Percentiles rank a stretch among this genome's conserved stretches.
Conservation (phyloP, 2,329 filamentous ascomycete species). For the Scytalidium lignicola region DNA sequence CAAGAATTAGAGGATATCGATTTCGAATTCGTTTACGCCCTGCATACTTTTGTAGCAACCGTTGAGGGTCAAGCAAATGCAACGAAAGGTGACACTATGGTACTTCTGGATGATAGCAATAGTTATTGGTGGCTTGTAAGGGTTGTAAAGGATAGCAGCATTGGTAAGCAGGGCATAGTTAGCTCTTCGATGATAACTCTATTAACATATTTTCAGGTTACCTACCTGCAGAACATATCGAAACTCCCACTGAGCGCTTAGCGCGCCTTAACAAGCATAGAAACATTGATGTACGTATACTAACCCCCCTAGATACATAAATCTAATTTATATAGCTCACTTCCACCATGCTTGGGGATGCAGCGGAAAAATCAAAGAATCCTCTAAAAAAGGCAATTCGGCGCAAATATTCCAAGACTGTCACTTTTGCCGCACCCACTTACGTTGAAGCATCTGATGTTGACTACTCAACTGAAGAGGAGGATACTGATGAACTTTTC, state of each 20-base stretch:
- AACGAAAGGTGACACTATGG: conserved; percentile 98
- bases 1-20: conserved; percentile 95
- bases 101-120: conserved; percentile 95
- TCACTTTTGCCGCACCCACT: conserved; percentile 65
- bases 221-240: conserved; percentile 94
- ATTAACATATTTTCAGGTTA: conserved; percentile 62
- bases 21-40: conserved; percentile 97
- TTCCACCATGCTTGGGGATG: conserved; percentile 66
- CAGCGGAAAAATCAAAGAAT: conserved; percentile 66
- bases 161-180: conserved; percentile 45
- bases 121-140: conserved; percentile 99
- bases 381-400: conserved; percentile 70
- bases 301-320: not conserved
- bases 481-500: conserved; percentile 43
- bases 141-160: conserved; percentile 96
- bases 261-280: conserved; percentile 95
- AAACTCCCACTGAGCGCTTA: conserved; percentile 91
- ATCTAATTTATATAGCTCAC: conserved; percentile 45
- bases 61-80: conserved; percentile 98
- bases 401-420: conserved; percentile 64
- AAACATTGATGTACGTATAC: conserved; percentile 79
- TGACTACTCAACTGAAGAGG: conserved; percentile 65
- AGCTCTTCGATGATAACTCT: not conserved
- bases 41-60: conserved; percentile 96
- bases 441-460: conserved; percentile 69